Conservation (phyloP, 2,329 filamentous ascomycete species). For the Xylaria sp. region DNA sequence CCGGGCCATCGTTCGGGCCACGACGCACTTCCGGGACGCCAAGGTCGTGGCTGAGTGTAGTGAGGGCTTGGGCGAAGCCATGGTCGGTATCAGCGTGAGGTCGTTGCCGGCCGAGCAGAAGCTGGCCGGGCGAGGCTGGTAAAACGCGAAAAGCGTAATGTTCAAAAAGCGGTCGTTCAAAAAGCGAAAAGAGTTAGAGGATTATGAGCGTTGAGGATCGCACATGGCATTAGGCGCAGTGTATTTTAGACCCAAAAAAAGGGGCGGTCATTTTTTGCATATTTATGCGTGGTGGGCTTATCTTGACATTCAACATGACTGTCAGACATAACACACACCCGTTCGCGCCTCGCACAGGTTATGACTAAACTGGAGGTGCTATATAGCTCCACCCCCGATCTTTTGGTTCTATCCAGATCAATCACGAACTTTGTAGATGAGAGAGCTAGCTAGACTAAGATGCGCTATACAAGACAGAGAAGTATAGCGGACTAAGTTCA, state of each 20-base stretch:
- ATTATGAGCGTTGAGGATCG: not conserved
- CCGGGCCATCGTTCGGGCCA: slow-evolving; percentile 92
- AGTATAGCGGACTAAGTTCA: not conserved
- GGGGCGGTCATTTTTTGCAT: not conserved
- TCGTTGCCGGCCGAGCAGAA: slow-evolving; percentile 82
- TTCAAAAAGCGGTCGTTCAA: not conserved
- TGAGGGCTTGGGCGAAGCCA: slow-evolving; percentile 92
- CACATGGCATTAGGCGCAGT: not conserved
- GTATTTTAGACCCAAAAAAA: slow-evolving; percentile 19
- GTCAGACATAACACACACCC: not conserved
- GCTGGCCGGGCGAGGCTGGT: slow-evolving; percentile 89
- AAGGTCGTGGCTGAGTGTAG: slow-evolving; percentile 88
- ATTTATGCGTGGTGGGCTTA: not conserved
- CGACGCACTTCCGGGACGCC: slow-evolving; percentile 88
- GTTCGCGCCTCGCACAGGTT: not conserved
- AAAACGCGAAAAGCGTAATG: slow-evolving; percentile 42
- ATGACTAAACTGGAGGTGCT: not conserved
- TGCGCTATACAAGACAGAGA: not conserved
- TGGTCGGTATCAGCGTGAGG: slow-evolving; percentile 93
- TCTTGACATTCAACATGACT: slow-evolving; percentile 24
- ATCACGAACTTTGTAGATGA: not conserved
- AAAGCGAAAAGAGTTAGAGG: not conserved
- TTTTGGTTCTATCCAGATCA: not conserved
- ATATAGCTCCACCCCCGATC: too few relatives aligned
- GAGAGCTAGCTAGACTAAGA: not conserved